Evolutionary conservation across 1,284 basidiomycete species (phyloP).

Genomic region (Irpex sp.): DNA sequence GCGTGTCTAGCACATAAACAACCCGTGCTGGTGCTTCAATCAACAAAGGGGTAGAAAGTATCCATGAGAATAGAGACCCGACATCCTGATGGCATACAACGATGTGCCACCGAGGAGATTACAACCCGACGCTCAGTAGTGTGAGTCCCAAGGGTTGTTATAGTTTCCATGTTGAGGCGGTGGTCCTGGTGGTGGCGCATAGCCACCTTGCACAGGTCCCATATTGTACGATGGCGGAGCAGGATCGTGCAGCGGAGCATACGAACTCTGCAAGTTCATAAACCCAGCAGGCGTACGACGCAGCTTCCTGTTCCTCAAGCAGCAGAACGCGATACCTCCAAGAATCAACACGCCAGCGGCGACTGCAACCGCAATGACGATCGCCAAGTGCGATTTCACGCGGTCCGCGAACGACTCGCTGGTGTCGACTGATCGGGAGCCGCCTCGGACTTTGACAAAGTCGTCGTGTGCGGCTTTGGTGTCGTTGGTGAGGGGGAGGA

Average conservation of each 20-base stretch:
- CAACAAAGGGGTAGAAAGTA: background rate
- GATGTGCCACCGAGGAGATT: background rate
- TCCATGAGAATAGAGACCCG: background rate
- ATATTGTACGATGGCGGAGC: conserved; percentile 21
- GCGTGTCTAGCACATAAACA: background rate
- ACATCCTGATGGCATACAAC: background rate
- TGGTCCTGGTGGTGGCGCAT: conserved; percentile 1
- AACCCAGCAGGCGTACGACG: conserved; percentile 16
- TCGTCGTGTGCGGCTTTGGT: conserved; percentile 40
- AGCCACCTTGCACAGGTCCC: conserved; percentile 11
- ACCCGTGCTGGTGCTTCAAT: background rate
- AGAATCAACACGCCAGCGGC: conserved; percentile 8
- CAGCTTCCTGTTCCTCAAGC: conserved; percentile 11
- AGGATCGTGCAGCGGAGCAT: conserved; percentile 18
- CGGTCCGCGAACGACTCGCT: background rate
- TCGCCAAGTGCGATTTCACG: conserved; percentile 7
- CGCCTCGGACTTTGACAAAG: conserved; percentile 37
- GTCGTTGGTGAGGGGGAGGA: conserved; percentile 47
- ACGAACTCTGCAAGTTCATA: conserved; percentile 17
- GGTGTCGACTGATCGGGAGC: background rate
- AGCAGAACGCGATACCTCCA: conserved; percentile 11
- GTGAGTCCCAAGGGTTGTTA: conserved; percentile 19
- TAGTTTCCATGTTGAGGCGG: conserved; percentile 13
- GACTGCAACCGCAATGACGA: conserved; percentile 11
- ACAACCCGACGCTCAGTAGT: conserved; percentile 5